Conservation (phyloP, 129 eudicot genomes). For the Tanacetum coccineum region DNA sequence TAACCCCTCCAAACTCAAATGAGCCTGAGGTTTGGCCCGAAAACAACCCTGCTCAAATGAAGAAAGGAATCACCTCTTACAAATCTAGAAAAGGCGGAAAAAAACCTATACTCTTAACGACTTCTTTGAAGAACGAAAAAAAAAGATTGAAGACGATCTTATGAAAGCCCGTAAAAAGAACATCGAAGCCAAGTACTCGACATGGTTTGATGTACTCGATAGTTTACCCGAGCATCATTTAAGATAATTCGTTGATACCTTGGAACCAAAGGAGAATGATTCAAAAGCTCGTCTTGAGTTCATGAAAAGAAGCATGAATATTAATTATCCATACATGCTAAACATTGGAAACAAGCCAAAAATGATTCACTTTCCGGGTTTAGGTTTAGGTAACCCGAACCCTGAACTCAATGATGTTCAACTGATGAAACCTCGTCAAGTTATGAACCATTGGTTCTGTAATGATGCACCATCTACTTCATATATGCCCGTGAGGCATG, state of each 20-base stretch:
- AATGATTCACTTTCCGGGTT: conserved; percentile 1
- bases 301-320: conserved; percentile 17
- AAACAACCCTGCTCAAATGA: conserved; percentile 22
- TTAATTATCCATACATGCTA: conserved; percentile 16
- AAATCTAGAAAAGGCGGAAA: conserved; percentile 31
- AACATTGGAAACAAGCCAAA: neutral
- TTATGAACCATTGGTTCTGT: conserved; percentile 22
- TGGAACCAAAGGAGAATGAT: conserved; percentile 29
- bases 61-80: conserved; percentile 31
- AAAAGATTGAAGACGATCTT: conserved; percentile 49
- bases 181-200: conserved; percentile 46
- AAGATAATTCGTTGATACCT: conserved; percentile 22
- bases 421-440: conserved; percentile 16
- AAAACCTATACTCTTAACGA: conserved; percentile 32
- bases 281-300: conserved; percentile 29
- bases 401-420: conserved; percentile 9
- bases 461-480: neutral
- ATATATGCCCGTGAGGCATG: conserved; percentile 16
- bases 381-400: conserved; percentile 1
- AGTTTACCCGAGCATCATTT: conserved; percentile 23
- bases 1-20: conserved; percentile 37
- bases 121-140: conserved; percentile 43
- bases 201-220: conserved; percentile 37
- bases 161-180: conserved; percentile 36
- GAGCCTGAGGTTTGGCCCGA: conserved; percentile 43